Base-by-base conservation (phyloP, 768 basidiomycete genomes). In the Aureoboletus auriporus region DNA sequence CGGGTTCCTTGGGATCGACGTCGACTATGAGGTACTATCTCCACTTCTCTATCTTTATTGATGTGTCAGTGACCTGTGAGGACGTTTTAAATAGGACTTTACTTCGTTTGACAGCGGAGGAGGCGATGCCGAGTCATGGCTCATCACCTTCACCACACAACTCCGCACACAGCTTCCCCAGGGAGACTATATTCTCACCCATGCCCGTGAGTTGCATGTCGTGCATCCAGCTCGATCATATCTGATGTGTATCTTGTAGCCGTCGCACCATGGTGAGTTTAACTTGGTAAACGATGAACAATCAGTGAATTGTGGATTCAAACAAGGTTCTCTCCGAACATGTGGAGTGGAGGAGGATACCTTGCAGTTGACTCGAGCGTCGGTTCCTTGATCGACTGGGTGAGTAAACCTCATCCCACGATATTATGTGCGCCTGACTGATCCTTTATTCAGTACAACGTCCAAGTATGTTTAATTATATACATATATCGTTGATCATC, bases 1-100 rank as follows among this genome's bases (percentile, higher is more conserved):
- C 43, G 63, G 65, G 9, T 42, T 80, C n/a, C 71, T 74, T 46
- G 79, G 79, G 33, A 69, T 79, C 6, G 79, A 81, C 44, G 69
- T 80, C 50, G 79, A 81, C 57, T 81, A 79, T 40, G 79, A 75
- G 62, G 72, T 68, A 27, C 30, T 23, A 12, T 26, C 9, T 8
- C 6, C 6, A 23, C 20, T 23, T 23, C 20, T 23, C 20, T 2
- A 2, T 23, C 20, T 23, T 23, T 23, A 23, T 23, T 23, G 20
- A 23, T 34, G 12, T 26, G 51, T 31, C 16, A 11, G 12, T 36
- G 12, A 38, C 40, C 50, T 0, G 57, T 36, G 37, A 28, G 5
- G 20, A 23, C 20, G 20, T 36, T 17, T 8, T 17, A 36, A 3
- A 23, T 27, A 65, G 68, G 71, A 72, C 50, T 68, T 70, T 27